These are phyloP conservation scores for Ceratobasidium theobromae DNA, from an alignment of 1,284 basidiomycete species.

Conservation along the genomic window DNA sequence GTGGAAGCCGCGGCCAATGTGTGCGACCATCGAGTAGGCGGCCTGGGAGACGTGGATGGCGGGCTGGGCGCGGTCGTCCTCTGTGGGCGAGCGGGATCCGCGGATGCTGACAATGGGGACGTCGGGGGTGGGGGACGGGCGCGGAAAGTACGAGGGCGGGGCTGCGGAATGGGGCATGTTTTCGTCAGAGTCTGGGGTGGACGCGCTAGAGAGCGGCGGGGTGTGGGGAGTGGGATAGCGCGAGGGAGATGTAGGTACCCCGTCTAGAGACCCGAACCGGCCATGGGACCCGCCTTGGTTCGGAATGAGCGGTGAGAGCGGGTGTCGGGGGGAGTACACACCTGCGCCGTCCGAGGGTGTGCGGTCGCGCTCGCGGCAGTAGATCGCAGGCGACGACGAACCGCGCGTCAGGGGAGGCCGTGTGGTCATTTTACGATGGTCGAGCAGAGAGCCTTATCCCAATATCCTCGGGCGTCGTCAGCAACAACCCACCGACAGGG, in stretches of 20 bases:
- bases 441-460: too few relatives aligned
- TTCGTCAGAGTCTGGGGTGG: constrained; percentile 28
- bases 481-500: too few relatives aligned
- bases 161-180: constrained; percentile 10
- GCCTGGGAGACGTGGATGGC: constrained; percentile 38
- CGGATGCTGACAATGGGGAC: constrained; percentile 27
- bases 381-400: constrained; percentile 18
- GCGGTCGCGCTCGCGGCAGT: not conserved
- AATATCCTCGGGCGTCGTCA: too few relatives aligned
- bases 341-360: constrained; percentile 1
- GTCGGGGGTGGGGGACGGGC: constrained; percentile 15
- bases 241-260: constrained; percentile 15
- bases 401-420: constrained; percentile 29
- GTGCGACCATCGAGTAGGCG: constrained; percentile 38
- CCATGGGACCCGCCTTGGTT: constrained; percentile 28
- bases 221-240: constrained; percentile 23
- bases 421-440: too few relatives aligned
- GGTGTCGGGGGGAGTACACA: constrained; percentile 9
- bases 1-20: constrained; percentile 39
- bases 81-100: constrained; percentile 13
- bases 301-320: constrained; percentile 29
- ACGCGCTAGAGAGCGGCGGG: constrained; percentile 22
- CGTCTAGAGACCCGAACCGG: constrained; percentile 19
- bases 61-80: constrained; percentile 19
- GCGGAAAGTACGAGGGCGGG: not conserved